Conservation (phyloP, 352 stramenopile species). For the Globisporangium nagaii region DNA sequence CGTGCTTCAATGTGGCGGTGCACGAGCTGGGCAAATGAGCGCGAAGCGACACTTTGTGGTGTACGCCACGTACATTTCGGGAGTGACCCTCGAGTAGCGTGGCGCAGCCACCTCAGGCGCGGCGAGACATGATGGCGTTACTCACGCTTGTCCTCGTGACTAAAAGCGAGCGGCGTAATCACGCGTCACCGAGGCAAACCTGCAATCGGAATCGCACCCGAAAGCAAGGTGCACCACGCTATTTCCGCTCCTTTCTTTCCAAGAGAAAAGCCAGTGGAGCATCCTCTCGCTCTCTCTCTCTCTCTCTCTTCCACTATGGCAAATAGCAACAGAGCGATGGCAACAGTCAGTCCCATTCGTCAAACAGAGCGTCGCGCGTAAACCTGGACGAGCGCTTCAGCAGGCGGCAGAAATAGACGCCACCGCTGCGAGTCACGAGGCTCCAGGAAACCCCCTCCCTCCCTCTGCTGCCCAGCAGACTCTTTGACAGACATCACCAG, state of each 20-base stretch:
- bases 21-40: no score
- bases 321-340: background rate
- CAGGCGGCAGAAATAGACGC: no score
- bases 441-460: background rate
- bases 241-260: background rate
- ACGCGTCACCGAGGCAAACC: no score
- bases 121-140: no score
- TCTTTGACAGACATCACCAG: background rate
- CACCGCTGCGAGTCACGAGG: no score
- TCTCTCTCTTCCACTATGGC: no score
- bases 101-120: no score
- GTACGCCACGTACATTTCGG: background rate
- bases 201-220: background rate
- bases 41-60: constrained; percentile 3
- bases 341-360: background rate
- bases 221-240: background rate
- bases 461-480: background rate
- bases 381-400: no score
- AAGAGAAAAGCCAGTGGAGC: background rate
- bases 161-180: background rate
- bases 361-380: no score
- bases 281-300: background rate
- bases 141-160: background rate
- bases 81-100: background rate
- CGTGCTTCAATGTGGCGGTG: no score